Evolutionary conservation across 192 early-diverging fungal species (phyloP).

Genomic region (Oehlia diaphana): DNA sequence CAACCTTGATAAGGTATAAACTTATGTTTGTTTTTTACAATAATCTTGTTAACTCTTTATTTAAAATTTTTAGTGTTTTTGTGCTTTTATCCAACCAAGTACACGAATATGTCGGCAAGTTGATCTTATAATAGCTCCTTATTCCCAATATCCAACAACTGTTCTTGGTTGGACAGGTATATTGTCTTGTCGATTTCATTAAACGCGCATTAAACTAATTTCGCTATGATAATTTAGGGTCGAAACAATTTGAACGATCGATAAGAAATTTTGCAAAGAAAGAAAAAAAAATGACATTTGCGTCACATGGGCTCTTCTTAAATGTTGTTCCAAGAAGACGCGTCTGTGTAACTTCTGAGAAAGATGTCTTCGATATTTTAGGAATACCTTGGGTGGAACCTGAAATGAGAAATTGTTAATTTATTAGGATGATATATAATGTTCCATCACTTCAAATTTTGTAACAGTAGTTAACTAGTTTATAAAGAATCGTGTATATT

Average conservation of each 20-base stretch:
- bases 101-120: slow-evolving; percentile 33
- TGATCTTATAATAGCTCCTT: slow-evolving; percentile 34
- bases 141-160: slow-evolving; percentile 26
- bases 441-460: no score
- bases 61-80: slow-evolving; percentile 31
- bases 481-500: no score
- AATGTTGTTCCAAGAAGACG: slow-evolving; percentile 12
- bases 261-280: slow-evolving; percentile 4
- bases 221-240: not conserved
- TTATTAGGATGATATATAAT: no score
- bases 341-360: slow-evolving; percentile 25
- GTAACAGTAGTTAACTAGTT: no score
- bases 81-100: slow-evolving; percentile 37
- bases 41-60: not conserved
- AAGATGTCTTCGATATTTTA: slow-evolving; percentile 29
- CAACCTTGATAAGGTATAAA: not conserved
- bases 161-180: slow-evolving; percentile 40
- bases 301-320: slow-evolving; percentile 32
- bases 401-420: slow-evolving; percentile 36
- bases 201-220: not conserved
- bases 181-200: not conserved
- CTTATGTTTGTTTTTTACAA: not conserved
- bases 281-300: slow-evolving; percentile 11
- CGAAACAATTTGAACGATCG: not conserved
- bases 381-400: slow-evolving; percentile 34